Evolutionary conservation across 495 filamentous ascomycete genomes (phyloP), one percentile per base, ranked within the genome.

Genomic region (Penicillium desertorum): DNA sequence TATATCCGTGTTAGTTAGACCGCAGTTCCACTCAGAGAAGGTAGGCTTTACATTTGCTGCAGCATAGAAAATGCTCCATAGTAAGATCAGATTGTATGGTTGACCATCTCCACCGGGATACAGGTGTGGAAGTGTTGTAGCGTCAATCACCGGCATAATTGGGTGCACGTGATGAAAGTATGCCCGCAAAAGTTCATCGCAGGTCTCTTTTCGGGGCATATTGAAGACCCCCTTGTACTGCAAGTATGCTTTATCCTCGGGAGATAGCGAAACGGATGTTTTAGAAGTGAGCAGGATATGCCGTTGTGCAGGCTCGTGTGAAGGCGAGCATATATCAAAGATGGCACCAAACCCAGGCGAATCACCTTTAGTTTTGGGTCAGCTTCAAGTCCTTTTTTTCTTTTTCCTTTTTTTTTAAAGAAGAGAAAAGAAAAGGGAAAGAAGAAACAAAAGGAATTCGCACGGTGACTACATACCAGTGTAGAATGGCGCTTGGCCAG

Each of bases 31-130:
- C 22, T 43, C 3, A 51, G 17, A 17, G 7, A 30, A 56, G 39
- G 12, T 29, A n/a, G 10, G 16, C 4, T n/a, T 48, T 51, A 72
- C 74, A 62, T 77, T 76, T 0, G 59, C 59, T 1, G 70, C 70
- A 37, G 63, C 72, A 52, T 71, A 76, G n/a, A 76, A 76, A 11
- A 79, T 57, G 54, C 74, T 73, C 75, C 75, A 79, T 11, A 76
- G 41, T 3, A 78, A 56, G 17, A 77, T 48, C 0, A 73, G 10
- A 41, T 74, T 78, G 42, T 69, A 65, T 5, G 68, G 60, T n/a
- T 62, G 53, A 12, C 65, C 51, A 11, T 65, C 60, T 9, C 63
- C 64, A 29, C 50, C 23, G n/a, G 52, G 54, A 32, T 70, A 62
- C 27, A 60, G 59, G 17, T 60, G 34, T 23, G 77, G 49, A 42